phyloP scores from a whole-genome alignment of 371 early-diverging fungal species.

The Syncephalastrum contaminatum region DNA sequence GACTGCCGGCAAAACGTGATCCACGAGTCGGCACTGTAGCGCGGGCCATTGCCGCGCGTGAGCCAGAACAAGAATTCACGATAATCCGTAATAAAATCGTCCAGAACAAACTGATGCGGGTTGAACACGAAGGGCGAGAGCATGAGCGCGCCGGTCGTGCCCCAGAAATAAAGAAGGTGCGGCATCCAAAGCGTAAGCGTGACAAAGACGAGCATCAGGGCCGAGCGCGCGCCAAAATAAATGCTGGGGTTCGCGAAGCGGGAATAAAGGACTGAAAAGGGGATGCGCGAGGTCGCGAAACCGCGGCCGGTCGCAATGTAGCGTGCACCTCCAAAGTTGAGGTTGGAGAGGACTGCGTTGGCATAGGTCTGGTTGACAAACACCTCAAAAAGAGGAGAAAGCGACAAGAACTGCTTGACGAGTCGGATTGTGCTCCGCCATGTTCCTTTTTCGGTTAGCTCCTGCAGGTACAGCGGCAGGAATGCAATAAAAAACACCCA shows the following conservation, averaged over 20 bases:
- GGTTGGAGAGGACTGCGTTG: slow-evolving; percentile 76
- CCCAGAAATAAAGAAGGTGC: slow-evolving; percentile 85
- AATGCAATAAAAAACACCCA: slow-evolving; percentile 83
- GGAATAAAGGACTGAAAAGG: slow-evolving; percentile 76
- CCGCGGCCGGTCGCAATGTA: slow-evolving; percentile 91
- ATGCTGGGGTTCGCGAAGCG: slow-evolving; percentile 83
- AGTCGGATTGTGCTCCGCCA: slow-evolving; percentile 69
- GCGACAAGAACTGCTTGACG: slow-evolving; percentile 78
- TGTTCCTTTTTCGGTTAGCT: slow-evolving; percentile 85
- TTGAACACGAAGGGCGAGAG: slow-evolving; percentile 86
- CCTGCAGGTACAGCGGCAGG: slow-evolving; percentile 84
- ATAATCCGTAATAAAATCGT: slow-evolving; percentile 78
- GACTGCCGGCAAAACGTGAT: slow-evolving; percentile 75
- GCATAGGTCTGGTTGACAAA: slow-evolving; percentile 90
- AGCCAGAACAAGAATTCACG: slow-evolving; percentile 80
- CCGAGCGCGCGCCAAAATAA: slow-evolving; percentile 75
- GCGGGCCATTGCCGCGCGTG: slow-evolving; percentile 66
- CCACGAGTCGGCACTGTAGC: slow-evolving; percentile 75
- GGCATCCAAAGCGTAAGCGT: slow-evolving; percentile 71
- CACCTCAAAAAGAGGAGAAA: slow-evolving; percentile 88
- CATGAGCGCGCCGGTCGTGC: slow-evolving; percentile 68
- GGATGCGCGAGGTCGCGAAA: slow-evolving; percentile 83
- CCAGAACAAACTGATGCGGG: slow-evolving; percentile 78
- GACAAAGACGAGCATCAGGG: slow-evolving; percentile 77
- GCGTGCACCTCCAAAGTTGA: slow-evolving; percentile 84